These are phyloP conservation scores for Boletus rubropictus DNA, from an alignment of 768 basidiomycete species.

Conservation along the genomic window DNA sequence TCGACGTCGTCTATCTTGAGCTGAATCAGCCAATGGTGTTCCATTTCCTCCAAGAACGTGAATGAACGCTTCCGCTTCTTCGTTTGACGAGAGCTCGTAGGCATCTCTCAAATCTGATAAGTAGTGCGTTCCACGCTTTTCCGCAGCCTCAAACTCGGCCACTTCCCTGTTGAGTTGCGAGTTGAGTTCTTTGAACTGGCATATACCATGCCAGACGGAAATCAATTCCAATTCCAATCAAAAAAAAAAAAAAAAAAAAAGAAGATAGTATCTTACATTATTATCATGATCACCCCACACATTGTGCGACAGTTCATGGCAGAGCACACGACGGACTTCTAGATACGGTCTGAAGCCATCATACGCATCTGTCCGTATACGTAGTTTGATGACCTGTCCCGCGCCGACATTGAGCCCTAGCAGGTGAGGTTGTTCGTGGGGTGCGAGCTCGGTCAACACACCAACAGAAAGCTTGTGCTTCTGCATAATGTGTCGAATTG, in stretches of 20 bases:
- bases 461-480: conserved; percentile 64
- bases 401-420: conserved; percentile 63
- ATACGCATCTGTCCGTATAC: conserved; percentile 63
- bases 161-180: conserved; percentile 71
- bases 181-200: conserved; percentile 67
- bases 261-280: conserved; percentile 43
- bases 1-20: conserved; percentile 51
- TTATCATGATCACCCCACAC: conserved; percentile 69
- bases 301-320: conserved; percentile 76
- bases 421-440: conserved; percentile 66
- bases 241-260: neutral
- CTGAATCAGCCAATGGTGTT: conserved; percentile 35
- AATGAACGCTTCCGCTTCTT: conserved; percentile 50
- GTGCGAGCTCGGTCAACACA: conserved; percentile 69
- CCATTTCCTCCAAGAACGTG: conserved; percentile 51
- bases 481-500: conserved; percentile 66
- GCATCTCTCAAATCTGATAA: conserved; percentile 33
- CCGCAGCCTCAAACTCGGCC: conserved; percentile 55
- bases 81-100: conserved; percentile 50
- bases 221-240: neutral
- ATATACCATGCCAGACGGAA: conserved; percentile 19
- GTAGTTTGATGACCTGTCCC: conserved; percentile 60
- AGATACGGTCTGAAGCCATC: conserved; percentile 66
- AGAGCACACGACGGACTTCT: conserved; percentile 62
- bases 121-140: conserved; percentile 48